Evolutionary conservation across 352 stramenopile genomes (phyloP).

Genomic region (Pythium insidiosum): DNA sequence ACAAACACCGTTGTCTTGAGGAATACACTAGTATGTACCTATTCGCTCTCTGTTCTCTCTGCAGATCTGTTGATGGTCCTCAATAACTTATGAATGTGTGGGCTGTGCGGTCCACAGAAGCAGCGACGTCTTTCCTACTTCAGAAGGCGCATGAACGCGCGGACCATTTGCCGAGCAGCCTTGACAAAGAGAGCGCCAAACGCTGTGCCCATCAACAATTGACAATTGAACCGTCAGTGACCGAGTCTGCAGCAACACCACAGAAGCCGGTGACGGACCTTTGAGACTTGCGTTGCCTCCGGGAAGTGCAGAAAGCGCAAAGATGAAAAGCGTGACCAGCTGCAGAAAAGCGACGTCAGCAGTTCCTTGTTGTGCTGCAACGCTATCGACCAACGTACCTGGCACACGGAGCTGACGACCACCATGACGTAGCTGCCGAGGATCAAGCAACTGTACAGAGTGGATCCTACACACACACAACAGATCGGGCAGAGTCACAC

Average conservation of each 20-base stretch:
- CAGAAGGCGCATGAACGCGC: conserved; percentile 44
- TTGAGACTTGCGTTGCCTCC: conserved; percentile 56
- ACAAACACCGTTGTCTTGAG: too few species aligned
- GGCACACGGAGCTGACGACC: conserved; percentile 61
- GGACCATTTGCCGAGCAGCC: conserved; percentile 55
- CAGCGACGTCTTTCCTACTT: too few species aligned
- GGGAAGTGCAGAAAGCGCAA: conserved; percentile 52
- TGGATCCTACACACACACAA: conserved; percentile 27
- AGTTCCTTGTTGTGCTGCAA: background rate
- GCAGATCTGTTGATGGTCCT: too few species aligned
- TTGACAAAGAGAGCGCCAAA: conserved; percentile 60
- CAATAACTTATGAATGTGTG: too few species aligned
- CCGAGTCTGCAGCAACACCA: too few species aligned
- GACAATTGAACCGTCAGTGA: background rate
- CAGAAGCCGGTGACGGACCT: conserved; percentile 19
- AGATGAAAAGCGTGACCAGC: conserved; percentile 46
- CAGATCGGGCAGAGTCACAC: background rate
- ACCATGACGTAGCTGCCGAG: conserved; percentile 79
- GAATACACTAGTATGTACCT: too few species aligned
- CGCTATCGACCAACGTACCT: conserved; percentile 14
- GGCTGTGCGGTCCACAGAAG: too few species aligned
- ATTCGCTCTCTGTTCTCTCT: too few species aligned
- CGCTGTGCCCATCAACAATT: conserved; percentile 16
- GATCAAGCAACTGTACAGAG: conserved; percentile 77
- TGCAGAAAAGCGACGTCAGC: conserved; percentile 13